Conservation (phyloP, 208 protist genomes). For the Crithidia fasciculata region DNA sequence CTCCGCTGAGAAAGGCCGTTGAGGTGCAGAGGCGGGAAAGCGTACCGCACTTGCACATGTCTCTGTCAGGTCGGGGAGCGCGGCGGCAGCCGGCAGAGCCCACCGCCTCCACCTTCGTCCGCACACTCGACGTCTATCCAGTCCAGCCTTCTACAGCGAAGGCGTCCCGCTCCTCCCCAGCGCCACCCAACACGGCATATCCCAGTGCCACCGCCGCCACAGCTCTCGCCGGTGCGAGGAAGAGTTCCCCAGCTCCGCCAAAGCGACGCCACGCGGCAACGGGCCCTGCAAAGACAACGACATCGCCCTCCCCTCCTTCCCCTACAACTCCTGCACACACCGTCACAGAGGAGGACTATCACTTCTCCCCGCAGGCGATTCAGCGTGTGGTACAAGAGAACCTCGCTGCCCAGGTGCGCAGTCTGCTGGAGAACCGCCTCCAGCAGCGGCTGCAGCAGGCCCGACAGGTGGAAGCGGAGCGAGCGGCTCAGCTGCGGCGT, state of each 20-base stretch:
- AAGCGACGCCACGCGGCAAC: too few species aligned
- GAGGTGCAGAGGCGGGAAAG: background rate
- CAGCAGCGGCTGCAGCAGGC: conserved; percentile 25
- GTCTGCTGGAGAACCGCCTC: conserved; percentile 24
- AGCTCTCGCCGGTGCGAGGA: too few species aligned
- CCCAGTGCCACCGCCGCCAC: too few species aligned
- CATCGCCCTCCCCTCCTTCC: background rate
- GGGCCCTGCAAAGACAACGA: background rate
- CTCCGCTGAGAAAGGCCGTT: too few species aligned
- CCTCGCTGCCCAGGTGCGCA: conserved; percentile 28
- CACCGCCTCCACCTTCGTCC: conserved; percentile 11
- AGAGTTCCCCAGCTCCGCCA: too few species aligned
- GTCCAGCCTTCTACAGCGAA: background rate
- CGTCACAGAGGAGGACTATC: conserved; percentile 28
- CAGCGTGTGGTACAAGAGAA: conserved; percentile 25
- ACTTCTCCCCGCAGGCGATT: conserved; percentile 19
- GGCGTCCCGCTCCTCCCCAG: background rate
- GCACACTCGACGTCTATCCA: conserved; percentile 37
- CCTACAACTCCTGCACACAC: background rate
- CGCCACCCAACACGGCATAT: too few species aligned
- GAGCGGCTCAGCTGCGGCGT: background rate
- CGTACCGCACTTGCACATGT: background rate
- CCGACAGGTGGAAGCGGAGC: conserved; percentile 3
- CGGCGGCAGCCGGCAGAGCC: background rate
- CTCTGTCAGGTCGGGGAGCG: background rate